Percentiles rank a stretch among this genome's conserved stretches.
Evolutionary conservation across 371 early-diverging fungal species (phyloP).

Genomic region (Umbelopsis sp.): DNA sequence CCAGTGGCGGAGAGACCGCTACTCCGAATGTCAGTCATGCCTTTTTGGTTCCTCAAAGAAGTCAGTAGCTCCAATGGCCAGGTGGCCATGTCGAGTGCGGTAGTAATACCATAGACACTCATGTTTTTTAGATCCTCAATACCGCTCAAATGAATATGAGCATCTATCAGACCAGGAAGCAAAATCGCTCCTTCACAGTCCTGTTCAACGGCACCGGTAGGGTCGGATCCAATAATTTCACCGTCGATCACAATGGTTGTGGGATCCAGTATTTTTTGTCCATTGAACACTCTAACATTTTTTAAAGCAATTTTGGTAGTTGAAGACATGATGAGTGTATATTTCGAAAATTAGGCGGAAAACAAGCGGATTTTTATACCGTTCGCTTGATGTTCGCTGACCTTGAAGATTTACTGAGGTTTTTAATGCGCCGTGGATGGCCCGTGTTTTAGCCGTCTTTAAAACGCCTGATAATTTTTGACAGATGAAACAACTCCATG

Average conservation of each 20-base stretch:
- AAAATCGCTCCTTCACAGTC: conserved; percentile 12
- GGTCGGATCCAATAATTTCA: neutral
- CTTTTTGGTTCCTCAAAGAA: neutral
- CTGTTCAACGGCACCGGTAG: neutral
- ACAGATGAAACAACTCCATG: no score
- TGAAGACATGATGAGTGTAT: neutral
- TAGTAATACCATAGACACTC: neutral
- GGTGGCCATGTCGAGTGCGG: conserved; percentile 13
- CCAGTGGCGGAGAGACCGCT: neutral
- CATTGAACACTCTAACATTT: conserved; percentile 16
- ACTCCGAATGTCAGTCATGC: conserved; percentile 5
- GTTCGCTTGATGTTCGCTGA: no score
- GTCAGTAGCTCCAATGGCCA: neutral
- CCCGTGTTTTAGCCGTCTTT: no score
- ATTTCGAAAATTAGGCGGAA: no score
- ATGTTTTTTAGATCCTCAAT: neutral
- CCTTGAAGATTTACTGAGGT: no score
- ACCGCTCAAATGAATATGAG: conserved; percentile 6
- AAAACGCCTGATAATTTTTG: no score
- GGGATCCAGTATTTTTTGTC: neutral
- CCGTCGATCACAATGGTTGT: conserved; percentile 7
- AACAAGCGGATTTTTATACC: no score
- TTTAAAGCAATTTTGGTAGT: neutral
- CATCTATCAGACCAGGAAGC: conserved; percentile 16
- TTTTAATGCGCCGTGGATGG: no score